A percentile compares a stretch with the other conserved stretches of the same genome.
Conservation (phyloP, 1,139 yeast genomes). For the Spathaspora sp. region DNA sequence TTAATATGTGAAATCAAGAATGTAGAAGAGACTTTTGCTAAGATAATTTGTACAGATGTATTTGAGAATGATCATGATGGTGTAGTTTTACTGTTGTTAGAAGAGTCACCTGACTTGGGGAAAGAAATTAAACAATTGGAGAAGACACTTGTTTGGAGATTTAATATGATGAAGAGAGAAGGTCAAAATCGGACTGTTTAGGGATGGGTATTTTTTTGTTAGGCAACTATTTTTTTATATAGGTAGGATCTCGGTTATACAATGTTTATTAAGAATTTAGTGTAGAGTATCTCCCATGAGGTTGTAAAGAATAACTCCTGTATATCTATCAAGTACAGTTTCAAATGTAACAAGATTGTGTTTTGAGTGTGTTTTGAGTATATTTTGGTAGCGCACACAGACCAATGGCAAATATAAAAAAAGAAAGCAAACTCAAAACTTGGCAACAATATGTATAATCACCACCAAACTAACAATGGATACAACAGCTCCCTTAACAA, state of each 20-base stretch:
- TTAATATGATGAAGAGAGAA: neutral
- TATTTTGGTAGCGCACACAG: neutral
- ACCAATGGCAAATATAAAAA: neutral
- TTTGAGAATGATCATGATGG: neutral
- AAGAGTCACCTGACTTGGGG: slow-evolving; percentile 4
- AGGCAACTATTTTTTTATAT: neutral
- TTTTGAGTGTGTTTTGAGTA: too few species aligned
- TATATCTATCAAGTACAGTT: too few species aligned
- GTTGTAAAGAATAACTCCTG: too few species aligned
- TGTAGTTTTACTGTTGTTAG: slow-evolving; percentile 3
- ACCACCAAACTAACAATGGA: neutral
- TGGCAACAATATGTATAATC: neutral
- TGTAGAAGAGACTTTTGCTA: neutral
- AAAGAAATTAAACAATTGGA: slow-evolving; percentile 4
- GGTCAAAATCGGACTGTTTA: neutral
- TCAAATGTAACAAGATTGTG: too few species aligned
- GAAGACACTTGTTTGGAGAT: slow-evolving; percentile 11
- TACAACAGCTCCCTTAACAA: neutral
- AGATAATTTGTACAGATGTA: neutral
- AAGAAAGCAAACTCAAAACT: neutral
- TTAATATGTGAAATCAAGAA: slow-evolving; percentile 2
- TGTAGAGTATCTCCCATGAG: too few species aligned
- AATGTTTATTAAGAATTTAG: neutral
- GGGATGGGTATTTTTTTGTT: neutral
- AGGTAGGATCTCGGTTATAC: neutral